A percentile compares a stretch with the other conserved stretches of the same genome.
Conservation (phyloP, 352 stramenopile species). For the Stephanocyclus meneghinianus region DNA sequence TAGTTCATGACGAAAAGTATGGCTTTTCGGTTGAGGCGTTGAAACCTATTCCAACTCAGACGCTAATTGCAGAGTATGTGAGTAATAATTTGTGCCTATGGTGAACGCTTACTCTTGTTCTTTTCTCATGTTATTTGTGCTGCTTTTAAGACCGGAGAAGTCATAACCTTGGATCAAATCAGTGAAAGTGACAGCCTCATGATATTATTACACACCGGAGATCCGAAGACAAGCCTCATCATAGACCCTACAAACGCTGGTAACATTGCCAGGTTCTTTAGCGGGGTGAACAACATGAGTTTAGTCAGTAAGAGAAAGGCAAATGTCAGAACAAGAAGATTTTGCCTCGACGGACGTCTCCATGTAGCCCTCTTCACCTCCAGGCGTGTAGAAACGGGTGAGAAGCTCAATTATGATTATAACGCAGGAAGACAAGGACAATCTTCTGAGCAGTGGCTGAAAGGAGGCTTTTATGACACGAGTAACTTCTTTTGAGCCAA, state of each 20-base stretch:
- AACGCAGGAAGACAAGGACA: constrained; percentile 54
- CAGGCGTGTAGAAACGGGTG: constrained; percentile 43
- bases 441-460: constrained; percentile 37
- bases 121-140: not conserved
- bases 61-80: constrained; percentile 52
- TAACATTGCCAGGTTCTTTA: constrained; percentile 58
- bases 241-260: constrained; percentile 54
- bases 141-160: constrained; percentile 26
- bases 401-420: constrained; percentile 65
- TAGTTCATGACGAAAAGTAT: constrained; percentile 44
- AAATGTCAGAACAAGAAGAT: constrained; percentile 56
- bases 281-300: constrained; percentile 57
- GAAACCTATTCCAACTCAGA: constrained; percentile 47
- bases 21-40: constrained; percentile 55
- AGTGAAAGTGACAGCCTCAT: constrained; percentile 57
- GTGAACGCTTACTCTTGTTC: not conserved
- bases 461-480: constrained; percentile 62
- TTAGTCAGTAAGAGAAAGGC: constrained; percentile 49
- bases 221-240: constrained; percentile 51
- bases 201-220: constrained; percentile 50
- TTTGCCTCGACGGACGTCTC: constrained; percentile 48
- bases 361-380: constrained; percentile 53
- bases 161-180: constrained; percentile 49
- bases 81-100: not conserved
- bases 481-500: constrained; percentile 51